Percentiles rank a stretch among this genome's conserved stretches.
phyloP scores from a whole-genome alignment of 495 filamentous ascomycete genomes.

The Annulohypoxylon bovei region DNA sequence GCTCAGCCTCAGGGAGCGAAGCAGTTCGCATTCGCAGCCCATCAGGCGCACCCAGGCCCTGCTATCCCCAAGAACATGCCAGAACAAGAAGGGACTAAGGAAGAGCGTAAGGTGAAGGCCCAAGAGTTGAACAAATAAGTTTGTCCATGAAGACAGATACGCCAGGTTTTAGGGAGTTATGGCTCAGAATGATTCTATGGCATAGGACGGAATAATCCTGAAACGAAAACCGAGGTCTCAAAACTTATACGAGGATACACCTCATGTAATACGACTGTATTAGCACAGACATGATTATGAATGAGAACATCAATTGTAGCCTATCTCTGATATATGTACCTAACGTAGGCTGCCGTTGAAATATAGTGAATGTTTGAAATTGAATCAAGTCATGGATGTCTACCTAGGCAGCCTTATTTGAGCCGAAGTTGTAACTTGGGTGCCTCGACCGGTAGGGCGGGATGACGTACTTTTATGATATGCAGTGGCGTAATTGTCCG shows the following conservation, averaged over 20 bases:
- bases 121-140: slow-evolving; percentile 71
- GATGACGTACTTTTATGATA: slow-evolving; percentile 29
- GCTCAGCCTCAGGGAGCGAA: slow-evolving; percentile 43
- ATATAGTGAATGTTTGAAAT: background rate
- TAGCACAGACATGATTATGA: slow-evolving; percentile 16
- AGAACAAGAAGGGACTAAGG: slow-evolving; percentile 67
- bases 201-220: slow-evolving; percentile 9
- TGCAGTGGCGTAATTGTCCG: slow-evolving; percentile 17
- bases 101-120: slow-evolving; percentile 71
- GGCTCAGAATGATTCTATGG: slow-evolving; percentile 4
- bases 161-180: background rate
- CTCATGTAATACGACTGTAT: slow-evolving; percentile 9
- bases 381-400: background rate
- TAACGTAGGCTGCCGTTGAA: background rate
- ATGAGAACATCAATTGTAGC: background rate
- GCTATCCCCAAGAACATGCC: slow-evolving; percentile 58
- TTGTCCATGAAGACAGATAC: background rate
- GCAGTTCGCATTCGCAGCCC: slow-evolving; percentile 56
- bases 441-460: background rate
- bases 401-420: background rate
- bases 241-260: slow-evolving; percentile 7
- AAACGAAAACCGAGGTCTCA: slow-evolving; percentile 10
- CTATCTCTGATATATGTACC: background rate
- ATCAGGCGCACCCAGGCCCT: slow-evolving; percentile 61
- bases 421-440: background rate